Conservation (phyloP, 768 basidiomycete genomes). For the Pleurotus eryngii region DNA sequence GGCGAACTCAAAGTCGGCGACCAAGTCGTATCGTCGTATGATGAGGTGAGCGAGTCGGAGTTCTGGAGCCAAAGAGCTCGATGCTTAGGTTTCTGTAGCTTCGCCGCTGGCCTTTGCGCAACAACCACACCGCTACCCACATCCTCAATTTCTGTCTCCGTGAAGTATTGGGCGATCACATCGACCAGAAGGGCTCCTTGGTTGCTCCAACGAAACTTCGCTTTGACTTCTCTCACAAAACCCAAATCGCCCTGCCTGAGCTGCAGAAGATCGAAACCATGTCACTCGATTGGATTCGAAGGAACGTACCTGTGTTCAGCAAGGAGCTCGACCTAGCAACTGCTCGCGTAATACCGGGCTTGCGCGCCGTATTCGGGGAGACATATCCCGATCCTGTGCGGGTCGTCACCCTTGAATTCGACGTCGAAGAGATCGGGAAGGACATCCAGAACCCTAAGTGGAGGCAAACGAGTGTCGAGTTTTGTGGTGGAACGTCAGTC, state of each 20-base stretch:
- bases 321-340: slow-evolving; percentile 77
- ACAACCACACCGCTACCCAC: slow-evolving; percentile 98
- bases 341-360: slow-evolving; percentile 86
- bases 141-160: slow-evolving; percentile 94
- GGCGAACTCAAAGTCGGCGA: slow-evolving; percentile 78
- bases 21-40: slow-evolving; percentile 85
- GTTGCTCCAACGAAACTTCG: slow-evolving; percentile 95
- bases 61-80: background rate
- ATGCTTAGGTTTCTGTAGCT: slow-evolving; percentile 41
- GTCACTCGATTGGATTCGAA: slow-evolving; percentile 86
- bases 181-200: slow-evolving; percentile 97
- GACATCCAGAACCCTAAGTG: slow-evolving; percentile 91
- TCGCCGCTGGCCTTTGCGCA: slow-evolving; percentile 92
- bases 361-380: slow-evolving; percentile 97
- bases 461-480: slow-evolving; percentile 89
- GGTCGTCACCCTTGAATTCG: slow-evolving; percentile 87
- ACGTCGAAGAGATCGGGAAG: slow-evolving; percentile 79
- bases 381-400: slow-evolving; percentile 97
- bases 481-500: slow-evolving; percentile 96
- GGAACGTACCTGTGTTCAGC: slow-evolving; percentile 85
- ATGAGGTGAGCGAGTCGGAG: slow-evolving; percentile 56
- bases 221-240: slow-evolving; percentile 98
- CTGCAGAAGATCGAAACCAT: slow-evolving; percentile 79
- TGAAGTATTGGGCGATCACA: slow-evolving; percentile 93
- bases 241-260: slow-evolving; percentile 74